Evolutionary conservation across 2,329 filamentous ascomycete species (phyloP).

Genomic region (Aspergillus ustus): DNA sequence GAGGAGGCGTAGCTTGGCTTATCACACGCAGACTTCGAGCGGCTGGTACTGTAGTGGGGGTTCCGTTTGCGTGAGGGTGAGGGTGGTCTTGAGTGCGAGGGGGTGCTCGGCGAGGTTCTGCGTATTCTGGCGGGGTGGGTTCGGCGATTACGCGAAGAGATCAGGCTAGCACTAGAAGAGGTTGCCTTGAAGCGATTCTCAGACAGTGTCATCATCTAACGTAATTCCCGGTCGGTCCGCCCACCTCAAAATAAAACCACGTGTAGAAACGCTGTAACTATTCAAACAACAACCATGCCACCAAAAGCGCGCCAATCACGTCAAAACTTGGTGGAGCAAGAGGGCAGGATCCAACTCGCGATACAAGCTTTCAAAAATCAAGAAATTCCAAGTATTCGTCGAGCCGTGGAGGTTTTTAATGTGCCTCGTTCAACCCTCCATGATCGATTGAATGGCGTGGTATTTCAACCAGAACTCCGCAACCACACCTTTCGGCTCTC

Average conservation of each 20-base stretch:
- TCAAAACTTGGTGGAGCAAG: too few species aligned
- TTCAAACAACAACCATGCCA: slow-evolving; percentile 2
- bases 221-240: too few species aligned
- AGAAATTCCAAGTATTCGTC: background rate
- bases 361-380: background rate
- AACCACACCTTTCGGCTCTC: background rate
- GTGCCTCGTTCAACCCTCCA: background rate
- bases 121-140: slow-evolving; percentile 37
- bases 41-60: slow-evolving; percentile 5
- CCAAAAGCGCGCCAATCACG: background rate
- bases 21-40: slow-evolving; percentile 34
- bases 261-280: background rate
- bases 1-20: slow-evolving; percentile 31
- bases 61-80: slow-evolving; percentile 28
- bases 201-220: too few species aligned
- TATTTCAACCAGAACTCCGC: background rate
- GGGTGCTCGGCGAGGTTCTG: slow-evolving; percentile 42
- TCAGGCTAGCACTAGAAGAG: too few species aligned
- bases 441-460: background rate
- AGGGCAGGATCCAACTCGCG: too few species aligned
- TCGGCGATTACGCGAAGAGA: slow-evolving; percentile 35
- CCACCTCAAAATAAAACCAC: too few species aligned
- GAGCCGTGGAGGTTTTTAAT: background rate
- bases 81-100: slow-evolving; percentile 35
- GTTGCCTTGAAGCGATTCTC: too few species aligned